phyloP scores from a whole-genome alignment of 2,329 filamentous ascomycete species.

The Diaporthe aspalathi region DNA sequence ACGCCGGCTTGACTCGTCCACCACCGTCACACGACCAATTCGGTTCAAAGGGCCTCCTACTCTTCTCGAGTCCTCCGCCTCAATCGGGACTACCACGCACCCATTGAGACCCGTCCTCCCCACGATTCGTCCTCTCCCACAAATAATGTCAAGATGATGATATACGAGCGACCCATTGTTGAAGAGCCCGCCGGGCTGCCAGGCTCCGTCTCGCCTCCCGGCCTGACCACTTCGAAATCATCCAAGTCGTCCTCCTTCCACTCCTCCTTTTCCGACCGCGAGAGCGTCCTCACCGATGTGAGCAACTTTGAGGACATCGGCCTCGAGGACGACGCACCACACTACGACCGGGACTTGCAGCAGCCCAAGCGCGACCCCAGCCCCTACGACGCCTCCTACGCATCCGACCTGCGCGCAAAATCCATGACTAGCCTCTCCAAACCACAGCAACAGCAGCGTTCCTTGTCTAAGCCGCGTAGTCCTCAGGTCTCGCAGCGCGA shows the following conservation, averaged over 20 bases:
- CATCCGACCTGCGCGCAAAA: constrained; percentile 54
- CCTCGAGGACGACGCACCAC: constrained; percentile 71
- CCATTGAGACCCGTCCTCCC: background rate
- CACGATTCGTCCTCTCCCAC: background rate
- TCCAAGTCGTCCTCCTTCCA: constrained; percentile 91
- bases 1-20: constrained; percentile 9
- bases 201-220: constrained; percentile 76
- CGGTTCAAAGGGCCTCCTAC: background rate
- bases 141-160: constrained; percentile 51
- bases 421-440: constrained; percentile 43
- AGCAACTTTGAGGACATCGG: constrained; percentile 95
- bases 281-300: constrained; percentile 76
- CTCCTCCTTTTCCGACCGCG: constrained; percentile 77
- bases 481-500: constrained; percentile 47
- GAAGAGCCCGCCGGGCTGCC: constrained; percentile 53
- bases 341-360: constrained; percentile 48
- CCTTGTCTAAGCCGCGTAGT: constrained; percentile 46
- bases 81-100: background rate
- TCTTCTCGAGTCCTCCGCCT: background rate
- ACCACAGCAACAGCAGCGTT: constrained; percentile 40
- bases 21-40: background rate
- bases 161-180: constrained; percentile 50
- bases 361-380: constrained; percentile 54
- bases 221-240: constrained; percentile 85
- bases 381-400: constrained; percentile 63